Percentiles rank a stretch among this genome's conserved stretches.
phyloP scores from a whole-genome alignment of 2,329 filamentous ascomycete species.

The Chaetomiaceae sp. region DNA sequence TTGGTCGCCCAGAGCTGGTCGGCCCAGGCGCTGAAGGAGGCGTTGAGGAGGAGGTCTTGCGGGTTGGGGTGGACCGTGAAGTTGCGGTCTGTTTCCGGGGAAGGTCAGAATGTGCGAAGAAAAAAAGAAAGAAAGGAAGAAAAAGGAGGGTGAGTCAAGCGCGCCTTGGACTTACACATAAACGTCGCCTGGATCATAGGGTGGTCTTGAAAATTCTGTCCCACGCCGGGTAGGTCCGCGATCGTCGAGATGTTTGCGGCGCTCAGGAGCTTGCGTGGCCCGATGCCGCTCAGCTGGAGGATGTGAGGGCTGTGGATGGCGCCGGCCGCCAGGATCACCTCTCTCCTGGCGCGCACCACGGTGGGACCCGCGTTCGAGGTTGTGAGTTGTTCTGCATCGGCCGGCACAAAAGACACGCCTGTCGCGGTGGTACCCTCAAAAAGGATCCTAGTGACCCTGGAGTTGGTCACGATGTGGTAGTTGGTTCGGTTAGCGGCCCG shows the following conservation, averaged over 20 bases:
- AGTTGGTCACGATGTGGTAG: conserved; percentile 20
- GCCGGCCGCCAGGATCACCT: conserved; percentile 40
- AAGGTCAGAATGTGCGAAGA: neutral
- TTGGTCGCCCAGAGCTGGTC: conserved; percentile 19
- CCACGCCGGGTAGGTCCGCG: conserved; percentile 56
- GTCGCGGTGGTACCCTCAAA: conserved; percentile 19
- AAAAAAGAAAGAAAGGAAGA: no score
- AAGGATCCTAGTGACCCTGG: conserved; percentile 20
- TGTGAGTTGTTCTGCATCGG: neutral
- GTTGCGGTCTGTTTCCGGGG: conserved; percentile 8
- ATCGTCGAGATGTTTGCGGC: conserved; percentile 46
- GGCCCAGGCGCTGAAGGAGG: conserved; percentile 31
- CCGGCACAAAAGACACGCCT: conserved; percentile 17
- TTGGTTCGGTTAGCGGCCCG: conserved; percentile 15
- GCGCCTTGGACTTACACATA: conserved; percentile 14
- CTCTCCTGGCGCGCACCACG: conserved; percentile 27
- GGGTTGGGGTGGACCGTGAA: conserved; percentile 29
- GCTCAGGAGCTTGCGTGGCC: conserved; percentile 32
- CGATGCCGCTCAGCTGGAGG: conserved; percentile 40
- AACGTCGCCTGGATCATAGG: conserved; percentile 25
- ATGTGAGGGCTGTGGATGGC: conserved; percentile 40
- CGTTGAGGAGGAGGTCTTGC: conserved; percentile 29
- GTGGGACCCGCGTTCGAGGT: neutral
- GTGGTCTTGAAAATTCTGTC: conserved; percentile 42
- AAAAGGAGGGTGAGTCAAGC: no score